Percentiles rank a stretch among this genome's conserved stretches.
Evolutionary conservation across 1,139 yeast species (phyloP).

Genomic region (Pichia sp.): DNA sequence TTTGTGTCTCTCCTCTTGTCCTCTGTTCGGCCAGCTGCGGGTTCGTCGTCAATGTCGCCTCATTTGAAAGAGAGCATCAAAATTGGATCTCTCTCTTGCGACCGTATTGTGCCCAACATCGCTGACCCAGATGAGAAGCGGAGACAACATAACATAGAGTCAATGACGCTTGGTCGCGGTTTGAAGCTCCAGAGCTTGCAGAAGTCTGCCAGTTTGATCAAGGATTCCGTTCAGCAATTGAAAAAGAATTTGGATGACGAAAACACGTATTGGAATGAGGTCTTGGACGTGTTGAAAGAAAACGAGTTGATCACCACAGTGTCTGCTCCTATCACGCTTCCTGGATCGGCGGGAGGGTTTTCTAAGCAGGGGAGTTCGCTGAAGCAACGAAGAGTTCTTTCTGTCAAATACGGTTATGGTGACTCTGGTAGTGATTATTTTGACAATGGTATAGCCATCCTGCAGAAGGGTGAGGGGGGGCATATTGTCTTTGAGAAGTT

Average conservation of each 20-base stretch:
- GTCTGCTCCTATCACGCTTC: constrained; percentile 34
- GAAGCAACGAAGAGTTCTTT: constrained; percentile 40
- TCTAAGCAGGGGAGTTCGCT: constrained; percentile 32
- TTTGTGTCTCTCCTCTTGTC: constrained; percentile 80
- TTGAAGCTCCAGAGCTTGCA: constrained; percentile 77
- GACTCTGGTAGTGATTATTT: constrained; percentile 80
- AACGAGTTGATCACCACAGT: constrained; percentile 74
- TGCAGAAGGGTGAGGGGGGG: constrained; percentile 38
- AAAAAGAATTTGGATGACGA: constrained; percentile 57
- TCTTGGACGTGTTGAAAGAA: constrained; percentile 48
- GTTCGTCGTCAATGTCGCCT: constrained; percentile 84
- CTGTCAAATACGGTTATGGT: constrained; percentile 84
- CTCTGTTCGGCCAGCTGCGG: constrained; percentile 79
- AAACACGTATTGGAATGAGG: constrained; percentile 66
- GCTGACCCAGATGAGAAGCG: constrained; percentile 19
- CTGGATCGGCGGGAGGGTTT: constrained; percentile 9
- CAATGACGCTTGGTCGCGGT: constrained; percentile 54
- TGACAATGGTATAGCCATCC: constrained; percentile 72
- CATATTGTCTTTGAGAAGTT: constrained; percentile 28
- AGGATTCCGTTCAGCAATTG: constrained; percentile 49
- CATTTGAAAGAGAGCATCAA: constrained; percentile 75
- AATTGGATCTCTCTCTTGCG: constrained; percentile 74
- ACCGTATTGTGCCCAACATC: constrained; percentile 36
- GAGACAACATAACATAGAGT: constrained; percentile 28
- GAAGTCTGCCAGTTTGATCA: constrained; percentile 50